Evolutionary conservation across 2,329 filamentous ascomycete genomes (phyloP).

Genomic region (Lasiodiplodia sp.): DNA sequence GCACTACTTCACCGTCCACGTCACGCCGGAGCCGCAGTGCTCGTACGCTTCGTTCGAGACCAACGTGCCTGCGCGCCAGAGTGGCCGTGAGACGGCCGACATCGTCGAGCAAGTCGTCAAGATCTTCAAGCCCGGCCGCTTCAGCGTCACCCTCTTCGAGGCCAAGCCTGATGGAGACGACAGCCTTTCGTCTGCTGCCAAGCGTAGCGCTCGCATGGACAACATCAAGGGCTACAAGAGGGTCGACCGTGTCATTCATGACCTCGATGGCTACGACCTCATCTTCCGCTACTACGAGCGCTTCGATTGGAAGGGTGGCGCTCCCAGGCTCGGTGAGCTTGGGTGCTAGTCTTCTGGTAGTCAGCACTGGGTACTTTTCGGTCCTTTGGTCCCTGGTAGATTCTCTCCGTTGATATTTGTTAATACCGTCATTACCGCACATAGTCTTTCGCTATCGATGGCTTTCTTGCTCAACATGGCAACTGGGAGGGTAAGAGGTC

Average conservation of each 20-base stretch:
- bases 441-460: background rate
- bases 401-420: background rate
- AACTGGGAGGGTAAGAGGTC: background rate
- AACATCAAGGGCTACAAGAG: slow-evolving; percentile 84
- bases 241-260: slow-evolving; percentile 94
- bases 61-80: slow-evolving; percentile 90
- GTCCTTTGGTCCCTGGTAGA: background rate
- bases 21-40: slow-evolving; percentile 95
- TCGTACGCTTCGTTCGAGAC: slow-evolving; percentile 99
- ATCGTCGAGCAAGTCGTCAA: slow-evolving; percentile 92
- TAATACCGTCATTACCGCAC: background rate
- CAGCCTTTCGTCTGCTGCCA: slow-evolving; percentile 51
- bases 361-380: no score
- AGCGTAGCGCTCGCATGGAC: slow-evolving; percentile 68
- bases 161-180: slow-evolving; percentile 67
- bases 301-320: slow-evolving; percentile 77
- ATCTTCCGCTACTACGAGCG: slow-evolving; percentile 97
- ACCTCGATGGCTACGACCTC: slow-evolving; percentile 95
- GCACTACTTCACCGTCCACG: slow-evolving; percentile 98
- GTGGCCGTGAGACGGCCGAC: slow-evolving; percentile 85
- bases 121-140: slow-evolving; percentile 97
- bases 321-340: slow-evolving; percentile 67
- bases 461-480: background rate
- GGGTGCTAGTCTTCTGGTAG: slow-evolving; percentile 15
- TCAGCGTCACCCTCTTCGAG: slow-evolving; percentile 96